phyloP scores from a whole-genome alignment of 805 yeast species.

The Lachancea waltii region DNA sequence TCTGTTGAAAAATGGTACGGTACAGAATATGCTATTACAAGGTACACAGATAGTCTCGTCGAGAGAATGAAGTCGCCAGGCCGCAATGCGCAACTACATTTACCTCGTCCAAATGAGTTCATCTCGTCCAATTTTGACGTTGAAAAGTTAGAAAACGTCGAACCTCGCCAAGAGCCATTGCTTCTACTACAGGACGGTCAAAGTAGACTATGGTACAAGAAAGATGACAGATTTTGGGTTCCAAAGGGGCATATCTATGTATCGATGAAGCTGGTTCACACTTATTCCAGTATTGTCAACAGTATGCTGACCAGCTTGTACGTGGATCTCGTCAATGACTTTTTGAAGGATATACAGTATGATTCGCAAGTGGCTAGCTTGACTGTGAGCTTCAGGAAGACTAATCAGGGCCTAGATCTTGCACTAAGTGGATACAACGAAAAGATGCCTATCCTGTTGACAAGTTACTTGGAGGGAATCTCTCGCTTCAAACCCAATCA shows the following conservation, averaged over 20 bases:
- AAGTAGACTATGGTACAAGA: conserved; percentile 74
- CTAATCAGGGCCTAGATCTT: conserved; percentile 65
- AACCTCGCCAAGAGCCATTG: conserved; percentile 50
- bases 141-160: conserved; percentile 33
- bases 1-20: conserved; percentile 82
- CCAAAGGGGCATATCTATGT: conserved; percentile 76
- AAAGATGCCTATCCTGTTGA: conserved; percentile 59
- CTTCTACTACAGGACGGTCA: conserved; percentile 47
- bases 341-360: conserved; percentile 62
- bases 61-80: conserved; percentile 30
- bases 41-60: conserved; percentile 38
- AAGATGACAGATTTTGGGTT: conserved; percentile 80
- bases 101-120: conserved; percentile 73
- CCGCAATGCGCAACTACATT: conserved; percentile 37
- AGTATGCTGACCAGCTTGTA: conserved; percentile 55
- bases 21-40: conserved; percentile 57
- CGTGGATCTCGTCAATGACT: conserved; percentile 68
- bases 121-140: conserved; percentile 75
- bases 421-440: conserved; percentile 77
- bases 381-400: conserved; percentile 46
- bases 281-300: conserved; percentile 52
- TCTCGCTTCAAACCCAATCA: conserved; percentile 42
- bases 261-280: conserved; percentile 57
- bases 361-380: conserved; percentile 82
- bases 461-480: conserved; percentile 51